These are phyloP conservation scores for Erythrophleum ivorense DNA, from an alignment of 331 rosid genomes.

Conservation along the genomic window DNA sequence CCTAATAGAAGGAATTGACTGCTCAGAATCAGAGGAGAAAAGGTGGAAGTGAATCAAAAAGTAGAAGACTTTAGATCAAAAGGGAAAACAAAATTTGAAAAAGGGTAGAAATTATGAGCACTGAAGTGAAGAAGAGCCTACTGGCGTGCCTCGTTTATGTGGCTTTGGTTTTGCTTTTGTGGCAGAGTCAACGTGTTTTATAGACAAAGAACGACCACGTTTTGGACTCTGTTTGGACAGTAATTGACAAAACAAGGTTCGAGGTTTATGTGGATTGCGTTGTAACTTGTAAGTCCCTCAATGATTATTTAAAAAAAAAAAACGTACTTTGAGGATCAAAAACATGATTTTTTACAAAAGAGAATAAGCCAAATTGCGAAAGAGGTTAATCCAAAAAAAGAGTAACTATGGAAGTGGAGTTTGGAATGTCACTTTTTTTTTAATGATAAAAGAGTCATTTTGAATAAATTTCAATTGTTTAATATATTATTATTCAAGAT, in stretches of 20 bases:
- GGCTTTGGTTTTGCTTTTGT: neutral
- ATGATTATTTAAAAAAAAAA: no score
- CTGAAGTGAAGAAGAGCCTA: neutral
- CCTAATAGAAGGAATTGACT: neutral
- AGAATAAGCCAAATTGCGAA: no score
- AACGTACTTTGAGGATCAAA: no score
- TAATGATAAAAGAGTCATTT: no score
- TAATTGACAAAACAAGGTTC: neutral
- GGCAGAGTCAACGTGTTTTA: neutral
- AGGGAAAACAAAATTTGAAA: neutral
- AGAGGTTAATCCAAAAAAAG: no score
- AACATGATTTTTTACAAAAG: no score
- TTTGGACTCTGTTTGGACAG: neutral
- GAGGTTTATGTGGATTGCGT: no score
- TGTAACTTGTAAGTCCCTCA: no score
- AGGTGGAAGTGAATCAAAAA: neutral
- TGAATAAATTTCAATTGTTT: no score
- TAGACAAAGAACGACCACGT: neutral
- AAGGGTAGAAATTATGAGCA: neutral
- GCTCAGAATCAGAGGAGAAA: constrained; percentile 2
- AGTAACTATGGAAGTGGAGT: no score
- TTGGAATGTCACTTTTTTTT: no score
- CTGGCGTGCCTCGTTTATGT: neutral
- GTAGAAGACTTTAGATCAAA: neutral
- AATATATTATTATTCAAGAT: no score